phyloP scores from a whole-genome alignment of 2,329 filamentous ascomycete species.

The Fusarium piperis region DNA sequence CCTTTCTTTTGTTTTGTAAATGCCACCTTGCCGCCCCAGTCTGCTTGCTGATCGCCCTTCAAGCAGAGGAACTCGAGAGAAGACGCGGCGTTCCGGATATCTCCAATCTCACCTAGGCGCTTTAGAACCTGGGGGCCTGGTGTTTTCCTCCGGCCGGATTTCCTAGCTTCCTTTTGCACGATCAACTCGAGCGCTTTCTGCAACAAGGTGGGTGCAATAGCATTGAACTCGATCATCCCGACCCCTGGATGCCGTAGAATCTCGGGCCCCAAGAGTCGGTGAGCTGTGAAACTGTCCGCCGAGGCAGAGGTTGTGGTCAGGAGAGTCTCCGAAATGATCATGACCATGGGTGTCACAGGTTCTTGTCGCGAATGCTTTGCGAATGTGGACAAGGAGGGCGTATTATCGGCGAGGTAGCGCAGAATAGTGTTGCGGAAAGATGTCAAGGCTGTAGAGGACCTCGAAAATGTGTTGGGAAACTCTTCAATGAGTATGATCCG shows the following conservation, averaged over 20 bases:
- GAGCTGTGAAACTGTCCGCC: constrained; percentile 91
- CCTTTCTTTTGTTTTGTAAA: constrained; percentile 75
- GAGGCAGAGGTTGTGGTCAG: constrained; percentile 85
- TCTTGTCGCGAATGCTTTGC: constrained; percentile 54
- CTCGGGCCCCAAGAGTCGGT: constrained; percentile 87
- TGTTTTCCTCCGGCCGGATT: constrained; percentile 77
- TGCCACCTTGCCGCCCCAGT: constrained; percentile 78
- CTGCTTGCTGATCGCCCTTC: constrained; percentile 77
- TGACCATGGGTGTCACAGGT: constrained; percentile 76
- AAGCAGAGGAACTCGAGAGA: constrained; percentile 92
- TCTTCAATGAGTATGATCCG: constrained; percentile 82
- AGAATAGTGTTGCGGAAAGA: constrained; percentile 81
- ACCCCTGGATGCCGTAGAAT: constrained; percentile 84
- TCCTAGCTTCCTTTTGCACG: constrained; percentile 84
- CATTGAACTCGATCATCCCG: constrained; percentile 89
- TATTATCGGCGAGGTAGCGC: constrained; percentile 76
- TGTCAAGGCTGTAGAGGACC: constrained; percentile 69
- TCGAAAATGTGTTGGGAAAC: constrained; percentile 79
- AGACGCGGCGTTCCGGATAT: constrained; percentile 91
- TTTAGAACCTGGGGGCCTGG: constrained; percentile 84
- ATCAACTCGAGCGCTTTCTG: constrained; percentile 84
- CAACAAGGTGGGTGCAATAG: constrained; percentile 86
- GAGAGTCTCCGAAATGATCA: constrained; percentile 92
- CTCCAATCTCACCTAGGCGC: constrained; percentile 84
- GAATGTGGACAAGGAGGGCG: constrained; percentile 63